Base-by-base conservation (phyloP, 805 yeast species). In the Starmerella geochares region DNA sequence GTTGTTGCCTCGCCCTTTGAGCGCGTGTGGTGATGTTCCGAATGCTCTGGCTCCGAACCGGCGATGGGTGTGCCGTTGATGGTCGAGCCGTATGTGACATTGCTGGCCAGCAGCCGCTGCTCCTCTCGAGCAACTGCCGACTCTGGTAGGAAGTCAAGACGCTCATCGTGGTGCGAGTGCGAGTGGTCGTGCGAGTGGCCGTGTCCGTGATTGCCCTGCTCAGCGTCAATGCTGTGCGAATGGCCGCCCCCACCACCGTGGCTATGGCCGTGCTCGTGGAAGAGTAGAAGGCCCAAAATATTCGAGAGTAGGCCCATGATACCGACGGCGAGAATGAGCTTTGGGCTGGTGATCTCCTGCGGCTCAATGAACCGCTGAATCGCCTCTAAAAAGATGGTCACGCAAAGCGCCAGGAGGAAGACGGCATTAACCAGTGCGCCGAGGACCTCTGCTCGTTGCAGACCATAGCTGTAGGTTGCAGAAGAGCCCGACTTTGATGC, bases 351-450 rank as follows among this genome's bases (percentile, higher is more conserved):
- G 58, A 90, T 81, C 28, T 72, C 78, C 39, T 80, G 87, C 2
- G 95, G 95, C 57, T 79, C 77, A 46, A 90, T 71, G 55, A 90
- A 78, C 62, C 98, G 76, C 68, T 88, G 96, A 51, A 90, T 68
- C 5, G 97, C 96, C 67, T 90, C 98, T 54, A 92, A 79, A 58
- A 85, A 77, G 57, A 90, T 92, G 27, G 96, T 81, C 62, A 92
- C 81, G 64, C 98, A 90, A 54, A 90, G 74, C 0, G 97, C 97
- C 56, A 92, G 72, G 56, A 90, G 67, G 60, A 92, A 92, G 9
- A 92, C 96, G 2, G 96, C 96, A 63, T 90, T 90, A 57, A 90
- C 77, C 52, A 90, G 73, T 8, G 97, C 98, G 50, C 98, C 98
- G 53, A 90, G 72, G 47, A 90, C 88, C 67, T 90, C 98, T 4